Percentiles rank a stretch among this genome's conserved stretches.
Evolutionary conservation across 2,329 filamentous ascomycete genomes (phyloP).

Genomic region (Colletotrichum godetiae): DNA sequence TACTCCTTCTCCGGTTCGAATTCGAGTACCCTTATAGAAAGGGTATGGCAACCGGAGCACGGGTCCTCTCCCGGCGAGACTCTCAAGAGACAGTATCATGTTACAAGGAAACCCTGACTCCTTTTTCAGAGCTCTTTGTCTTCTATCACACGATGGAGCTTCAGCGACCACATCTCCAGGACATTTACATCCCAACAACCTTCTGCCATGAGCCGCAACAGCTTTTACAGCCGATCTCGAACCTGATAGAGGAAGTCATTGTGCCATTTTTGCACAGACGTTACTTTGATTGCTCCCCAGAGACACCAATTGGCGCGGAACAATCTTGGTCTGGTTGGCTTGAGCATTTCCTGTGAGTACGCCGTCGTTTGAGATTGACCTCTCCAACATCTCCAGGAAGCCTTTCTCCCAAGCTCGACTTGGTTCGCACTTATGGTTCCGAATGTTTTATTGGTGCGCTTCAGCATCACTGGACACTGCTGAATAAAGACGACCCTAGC

Average conservation of each 20-base stretch:
- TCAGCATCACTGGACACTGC: not conserved
- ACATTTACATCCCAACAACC: not conserved
- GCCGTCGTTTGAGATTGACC: not conserved
- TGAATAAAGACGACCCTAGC: not conserved
- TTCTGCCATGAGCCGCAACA: not conserved
- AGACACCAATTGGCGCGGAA: not conserved
- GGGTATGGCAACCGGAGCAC: not conserved
- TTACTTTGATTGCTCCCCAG: not conserved
- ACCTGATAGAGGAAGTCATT: not conserved
- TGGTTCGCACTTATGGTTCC: not conserved
- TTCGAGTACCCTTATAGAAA: not conserved
- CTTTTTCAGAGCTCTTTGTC: not conserved
- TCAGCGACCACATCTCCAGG: not conserved
- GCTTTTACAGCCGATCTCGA: not conserved
- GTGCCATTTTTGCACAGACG: not conserved
- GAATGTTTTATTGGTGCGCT: not conserved
- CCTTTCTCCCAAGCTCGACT: not conserved
- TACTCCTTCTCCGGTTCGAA: not conserved
- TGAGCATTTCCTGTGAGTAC: not conserved
- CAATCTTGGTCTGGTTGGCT: not conserved
- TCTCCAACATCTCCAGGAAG: not conserved
- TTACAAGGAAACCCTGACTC: conserved; percentile 39
- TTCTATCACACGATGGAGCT: not conserved
- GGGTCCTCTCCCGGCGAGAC: not conserved
- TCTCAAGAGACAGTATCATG: conserved; percentile 41